phyloP scores from a whole-genome alignment of 257 asterid genomes.

The Leonotis leonurus region DNA sequence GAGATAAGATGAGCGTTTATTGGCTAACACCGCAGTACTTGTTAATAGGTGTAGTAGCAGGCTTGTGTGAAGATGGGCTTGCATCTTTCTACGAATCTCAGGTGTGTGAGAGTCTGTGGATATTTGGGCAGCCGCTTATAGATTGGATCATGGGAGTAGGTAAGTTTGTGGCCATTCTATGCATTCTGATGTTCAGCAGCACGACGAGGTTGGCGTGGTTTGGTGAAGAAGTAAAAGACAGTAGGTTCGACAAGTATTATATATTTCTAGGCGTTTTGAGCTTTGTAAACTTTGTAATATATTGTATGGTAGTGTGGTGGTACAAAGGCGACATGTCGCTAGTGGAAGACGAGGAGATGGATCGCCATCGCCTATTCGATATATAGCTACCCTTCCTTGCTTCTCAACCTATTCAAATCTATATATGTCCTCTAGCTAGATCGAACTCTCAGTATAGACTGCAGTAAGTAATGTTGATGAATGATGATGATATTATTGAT shows the following conservation, averaged over 20 bases:
- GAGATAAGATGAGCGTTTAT: background rate
- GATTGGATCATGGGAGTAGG: background rate
- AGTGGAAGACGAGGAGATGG: background rate
- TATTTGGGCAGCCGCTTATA: background rate
- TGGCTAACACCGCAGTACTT: conserved; percentile 9
- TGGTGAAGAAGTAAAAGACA: background rate
- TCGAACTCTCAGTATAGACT: too few species aligned
- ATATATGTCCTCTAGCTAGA: too few species aligned
- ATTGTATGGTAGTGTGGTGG: background rate
- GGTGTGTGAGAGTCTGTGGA: background rate
- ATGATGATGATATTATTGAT: too few species aligned
- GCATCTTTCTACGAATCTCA: background rate
- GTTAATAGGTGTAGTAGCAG: conserved; percentile 3
- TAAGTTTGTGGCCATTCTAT: background rate
- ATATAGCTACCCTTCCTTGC: too few species aligned
- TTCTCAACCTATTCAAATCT: too few species aligned
- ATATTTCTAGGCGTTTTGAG: background rate
- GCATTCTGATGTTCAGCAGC: background rate
- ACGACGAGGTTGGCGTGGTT: background rate
- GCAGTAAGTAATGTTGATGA: too few species aligned
- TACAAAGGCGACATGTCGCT: background rate
- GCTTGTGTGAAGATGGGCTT: background rate
- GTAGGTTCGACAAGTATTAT: background rate
- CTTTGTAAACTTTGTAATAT: background rate
- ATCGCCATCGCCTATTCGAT: too few species aligned